These are phyloP conservation scores for Cladosporium sphaerospermum DNA, from an alignment of 2,329 filamentous ascomycete genomes.

Conservation along the genomic window DNA sequence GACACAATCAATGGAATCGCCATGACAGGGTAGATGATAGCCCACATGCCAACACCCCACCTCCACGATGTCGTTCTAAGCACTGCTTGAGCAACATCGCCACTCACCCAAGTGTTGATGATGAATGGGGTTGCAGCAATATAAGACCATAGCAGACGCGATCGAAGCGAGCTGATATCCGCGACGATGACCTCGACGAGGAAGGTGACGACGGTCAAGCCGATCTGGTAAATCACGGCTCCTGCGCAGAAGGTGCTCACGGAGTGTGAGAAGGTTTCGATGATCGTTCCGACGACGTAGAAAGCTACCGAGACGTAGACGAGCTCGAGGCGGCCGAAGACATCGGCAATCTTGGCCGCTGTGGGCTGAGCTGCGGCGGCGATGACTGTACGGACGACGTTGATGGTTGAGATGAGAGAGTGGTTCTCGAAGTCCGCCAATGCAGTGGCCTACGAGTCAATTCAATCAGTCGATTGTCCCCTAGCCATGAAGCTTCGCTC, in stretches of 20 bases:
- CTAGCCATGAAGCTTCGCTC: neutral
- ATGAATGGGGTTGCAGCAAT: slow-evolving; percentile 55
- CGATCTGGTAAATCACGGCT: slow-evolving; percentile 55
- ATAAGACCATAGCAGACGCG: slow-evolving; percentile 60
- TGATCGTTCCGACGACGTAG: slow-evolving; percentile 49
- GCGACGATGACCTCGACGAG: slow-evolving; percentile 59
- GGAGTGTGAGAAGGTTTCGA: slow-evolving; percentile 48
- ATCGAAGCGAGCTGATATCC: slow-evolving; percentile 57
- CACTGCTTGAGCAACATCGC: slow-evolving; percentile 49
- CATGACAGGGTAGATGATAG: slow-evolving; percentile 53
- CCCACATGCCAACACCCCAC: slow-evolving; percentile 61
- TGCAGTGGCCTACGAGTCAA: slow-evolving; percentile 42
- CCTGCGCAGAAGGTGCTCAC: slow-evolving; percentile 52
- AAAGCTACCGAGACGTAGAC: slow-evolving; percentile 51
- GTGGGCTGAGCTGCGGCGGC: slow-evolving; percentile 50
- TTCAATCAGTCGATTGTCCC: neutral
- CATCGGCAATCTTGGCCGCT: slow-evolving; percentile 54
- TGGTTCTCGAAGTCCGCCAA: slow-evolving; percentile 48
- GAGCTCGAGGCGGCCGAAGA: slow-evolving; percentile 55
- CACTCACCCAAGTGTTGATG: slow-evolving; percentile 58
- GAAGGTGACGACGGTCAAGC: slow-evolving; percentile 56
- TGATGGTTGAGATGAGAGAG: slow-evolving; percentile 53
- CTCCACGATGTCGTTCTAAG: slow-evolving; percentile 48
- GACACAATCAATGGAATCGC: slow-evolving; percentile 50
- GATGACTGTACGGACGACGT: slow-evolving; percentile 53